Percentiles rank a stretch among this genome's conserved stretches.
Conservation (phyloP, 805 yeast genomes). For the Saccharomycopsis capsularis region DNA sequence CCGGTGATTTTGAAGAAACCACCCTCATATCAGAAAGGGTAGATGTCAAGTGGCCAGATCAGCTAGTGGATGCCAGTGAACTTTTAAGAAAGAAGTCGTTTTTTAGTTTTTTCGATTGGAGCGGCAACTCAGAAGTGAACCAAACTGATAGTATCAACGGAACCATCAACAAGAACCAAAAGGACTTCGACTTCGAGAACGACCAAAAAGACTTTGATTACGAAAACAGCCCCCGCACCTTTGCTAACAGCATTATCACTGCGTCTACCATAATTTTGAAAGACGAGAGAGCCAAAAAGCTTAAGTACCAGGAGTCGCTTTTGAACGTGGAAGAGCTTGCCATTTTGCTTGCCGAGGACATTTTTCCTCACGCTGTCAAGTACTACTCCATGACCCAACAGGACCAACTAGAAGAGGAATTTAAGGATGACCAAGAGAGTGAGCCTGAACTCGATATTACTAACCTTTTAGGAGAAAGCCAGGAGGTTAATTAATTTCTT, state of each 20-base stretch:
- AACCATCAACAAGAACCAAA: conserved; percentile 77
- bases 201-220: conserved; percentile 38
- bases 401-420: conserved; percentile 52
- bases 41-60: conserved; percentile 58
- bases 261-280: not conserved
- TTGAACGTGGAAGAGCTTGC: conserved; percentile 59
- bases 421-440: conserved; percentile 45
- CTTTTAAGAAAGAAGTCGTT: conserved; percentile 58
- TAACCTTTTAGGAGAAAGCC: not conserved
- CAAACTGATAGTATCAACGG: conserved; percentile 53
- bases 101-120: conserved; percentile 84
- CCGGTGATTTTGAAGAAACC: not conserved
- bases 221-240: conserved; percentile 27
- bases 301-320: not conserved
- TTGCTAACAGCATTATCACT: not conserved
- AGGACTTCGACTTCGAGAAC: conserved; percentile 60
- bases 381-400: conserved; percentile 70
- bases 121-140: conserved; percentile 53
- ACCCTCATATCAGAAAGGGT: conserved; percentile 26
- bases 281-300: not conserved
- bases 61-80: not conserved
- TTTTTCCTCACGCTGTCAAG: conserved; percentile 79
- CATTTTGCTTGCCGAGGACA: conserved; percentile 62
- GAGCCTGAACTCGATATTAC: conserved; percentile 41
- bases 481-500: not conserved